Base-by-base conservation (phyloP, 2,329 filamentous ascomycete genomes). In the Leptographium procerum region DNA sequence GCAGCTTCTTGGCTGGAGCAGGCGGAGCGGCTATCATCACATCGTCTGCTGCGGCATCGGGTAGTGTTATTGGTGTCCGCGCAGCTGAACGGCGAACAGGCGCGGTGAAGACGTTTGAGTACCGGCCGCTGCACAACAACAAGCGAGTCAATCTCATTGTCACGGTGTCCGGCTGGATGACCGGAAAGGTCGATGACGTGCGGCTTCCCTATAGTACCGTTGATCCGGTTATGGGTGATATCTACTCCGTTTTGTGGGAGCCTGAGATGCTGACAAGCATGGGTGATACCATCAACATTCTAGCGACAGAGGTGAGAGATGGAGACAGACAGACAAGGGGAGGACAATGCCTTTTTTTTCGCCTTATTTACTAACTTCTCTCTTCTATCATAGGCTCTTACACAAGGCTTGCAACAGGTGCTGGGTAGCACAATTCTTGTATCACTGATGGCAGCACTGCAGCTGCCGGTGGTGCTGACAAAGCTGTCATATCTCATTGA, bases 151-250 rank as follows among this genome's bases (percentile, higher is more conserved):
- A 99, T 66, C 80, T 99, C 33, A 94, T 99, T 63, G 85, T 99
- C 45, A 97, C 94, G 0, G 84, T 99, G 33, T 91, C 92, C 0
- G 94, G 94, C 4, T 99, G 94, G 94, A 95, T 99, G 88, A 96
- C 90, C 47, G 94, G 95, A 66, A 97, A 95, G 69, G 86, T 95
- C 57, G 94, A 99, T 73, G 94, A 99, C 70, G 91, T 99, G 55
- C 88, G 94, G 61, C 74, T 99, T 67, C 94, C 94, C 9, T 99
- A 88, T 72, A 96, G 91, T 74, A 99, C 95, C 0, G 87, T 99
- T 8, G 91, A 99, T 70, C 90, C 95, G 0, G 83, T 97, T 62
- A 99, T 99, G 94, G 94, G 94, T 14, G 94, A 99, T 69, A 85
- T 99, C 19, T 99, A 99, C 73, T 96, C 92, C 0, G 86, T 99